phyloP scores from a whole-genome alignment of 2,329 filamentous ascomycete species.

The Dactylellina parvicollis region DNA sequence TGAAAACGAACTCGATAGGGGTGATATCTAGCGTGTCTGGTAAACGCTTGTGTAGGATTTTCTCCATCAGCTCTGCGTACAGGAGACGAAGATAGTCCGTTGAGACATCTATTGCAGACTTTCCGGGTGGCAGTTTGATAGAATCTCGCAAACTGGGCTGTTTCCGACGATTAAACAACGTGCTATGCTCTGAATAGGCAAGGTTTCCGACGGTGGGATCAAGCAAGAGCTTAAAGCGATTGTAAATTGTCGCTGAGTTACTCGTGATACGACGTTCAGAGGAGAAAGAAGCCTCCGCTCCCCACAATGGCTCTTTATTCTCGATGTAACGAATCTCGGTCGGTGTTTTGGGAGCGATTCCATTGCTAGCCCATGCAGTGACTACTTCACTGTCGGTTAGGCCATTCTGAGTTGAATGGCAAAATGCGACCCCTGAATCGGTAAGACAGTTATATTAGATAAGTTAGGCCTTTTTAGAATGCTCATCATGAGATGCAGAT shows the following conservation, averaged over 20 bases:
- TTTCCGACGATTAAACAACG: too few species aligned
- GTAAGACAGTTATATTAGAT: neutral
- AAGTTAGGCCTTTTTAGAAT: too few species aligned
- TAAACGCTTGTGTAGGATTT: slow-evolving; percentile 9
- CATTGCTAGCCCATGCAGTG: slow-evolving; percentile 39
- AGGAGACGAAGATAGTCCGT: slow-evolving; percentile 50
- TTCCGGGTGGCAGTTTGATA: slow-evolving; percentile 51
- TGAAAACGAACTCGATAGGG: slow-evolving; percentile 55
- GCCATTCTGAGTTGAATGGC: slow-evolving; percentile 19
- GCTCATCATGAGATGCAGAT: neutral
- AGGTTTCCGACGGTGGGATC: slow-evolving; percentile 19
- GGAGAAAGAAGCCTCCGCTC: slow-evolving; percentile 31
- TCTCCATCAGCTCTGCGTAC: slow-evolving; percentile 49
- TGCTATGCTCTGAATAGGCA: slow-evolving; percentile 24
- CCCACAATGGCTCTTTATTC: slow-evolving; percentile 8
- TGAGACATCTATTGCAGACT: slow-evolving; percentile 25
- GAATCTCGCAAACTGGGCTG: neutral
- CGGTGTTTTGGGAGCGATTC: slow-evolving; percentile 42
- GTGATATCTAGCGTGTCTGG: slow-evolving; percentile 44
- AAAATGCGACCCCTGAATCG: slow-evolving; percentile 34
- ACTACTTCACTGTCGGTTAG: slow-evolving; percentile 47
- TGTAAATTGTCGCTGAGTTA: slow-evolving; percentile 21
- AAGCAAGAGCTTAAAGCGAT: slow-evolving; percentile 53
- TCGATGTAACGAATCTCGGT: slow-evolving; percentile 53
- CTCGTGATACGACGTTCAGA: neutral